Base-by-base conservation (phyloP, 352 stramenopile species). In the Phytophthora agathidicida region DNA sequence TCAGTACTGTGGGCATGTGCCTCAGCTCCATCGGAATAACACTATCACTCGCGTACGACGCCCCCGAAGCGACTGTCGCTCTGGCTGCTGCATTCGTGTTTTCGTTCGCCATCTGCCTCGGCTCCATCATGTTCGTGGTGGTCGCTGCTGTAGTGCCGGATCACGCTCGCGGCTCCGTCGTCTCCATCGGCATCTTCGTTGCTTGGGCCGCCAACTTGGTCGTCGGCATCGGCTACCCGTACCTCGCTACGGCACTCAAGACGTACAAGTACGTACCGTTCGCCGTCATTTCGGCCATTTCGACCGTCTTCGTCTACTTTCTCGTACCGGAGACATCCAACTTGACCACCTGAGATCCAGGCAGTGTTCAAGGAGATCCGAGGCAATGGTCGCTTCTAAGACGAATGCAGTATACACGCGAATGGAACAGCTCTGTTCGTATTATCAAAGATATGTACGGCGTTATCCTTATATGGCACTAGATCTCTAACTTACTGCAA, bases 191-290 rank as follows among this genome's bases (percentile, higher is more conserved):
- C 28, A 54, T 75, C 7, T 52, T 65, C 44, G 50, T 73, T 35
- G 68, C 63, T n/a, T 83, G 61, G 66, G 31, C 71, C 0, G 45
- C 50, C 16, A 77, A 80, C 33, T 36, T 80, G 10, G n/a, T 77
- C 28, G 68, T 80, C 27, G 71, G 71, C 9, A 66, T 80, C 42
- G 68, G 68, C n/a, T 80, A 77, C 33, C 71, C 71, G 10, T 75
- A 73, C 67, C 17, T 75, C 9, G 36, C 58, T 6, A 66, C 51
- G 14, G 63, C 48, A 3, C 28, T 77, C 1, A 32, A 71, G 2
- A 57, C 52, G 4, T 78, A 71, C 45, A 62, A 60, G 13, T 80
- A 75, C 47, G 33, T 78, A 17, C 51, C 67, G 0, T 80, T 80
- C 45, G 59, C 56, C 1, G 54, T 60, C 20, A 54, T 69, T 7